Evolutionary conservation across 768 basidiomycete species (phyloP).

Genomic region (Leccinum olivaceopallidum): DNA sequence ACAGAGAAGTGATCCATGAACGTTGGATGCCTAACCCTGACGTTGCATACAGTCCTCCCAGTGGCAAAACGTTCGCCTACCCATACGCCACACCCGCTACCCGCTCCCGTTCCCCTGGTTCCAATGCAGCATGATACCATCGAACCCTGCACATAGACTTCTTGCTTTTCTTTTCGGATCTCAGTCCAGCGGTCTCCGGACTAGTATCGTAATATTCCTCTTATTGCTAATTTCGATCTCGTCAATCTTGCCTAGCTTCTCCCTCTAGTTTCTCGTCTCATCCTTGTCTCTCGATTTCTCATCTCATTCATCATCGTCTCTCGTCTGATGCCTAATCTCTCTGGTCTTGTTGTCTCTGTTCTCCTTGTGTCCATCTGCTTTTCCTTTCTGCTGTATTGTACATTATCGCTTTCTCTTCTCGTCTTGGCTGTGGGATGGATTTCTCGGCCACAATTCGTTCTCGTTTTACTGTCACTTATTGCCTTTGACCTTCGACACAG

Average conservation of each 20-base stretch:
- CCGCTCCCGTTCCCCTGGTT: constrained; percentile 33
- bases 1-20: constrained; percentile 54
- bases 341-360: constrained; percentile 24
- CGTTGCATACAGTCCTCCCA: constrained; percentile 38
- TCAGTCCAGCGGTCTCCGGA: constrained; percentile 29
- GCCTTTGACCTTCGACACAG: constrained; percentile 36
- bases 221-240: constrained; percentile 37
- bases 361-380: constrained; percentile 29
- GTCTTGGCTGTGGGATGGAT: constrained; percentile 32
- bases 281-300: constrained; percentile 8
- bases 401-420: constrained; percentile 29
- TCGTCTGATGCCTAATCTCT: constrained; percentile 12
- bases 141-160: constrained; percentile 25
- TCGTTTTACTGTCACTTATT: constrained; percentile 35
- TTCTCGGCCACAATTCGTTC: constrained; percentile 29
- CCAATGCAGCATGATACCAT: constrained; percentile 36
- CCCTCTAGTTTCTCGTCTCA: constrained; percentile 19
- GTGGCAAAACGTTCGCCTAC: constrained; percentile 31
- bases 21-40: constrained; percentile 61
- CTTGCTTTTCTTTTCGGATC: constrained; percentile 22
- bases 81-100: constrained; percentile 26
- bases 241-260: constrained; percentile 21
- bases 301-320: constrained; percentile 15
- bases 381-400: constrained; percentile 32
- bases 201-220: constrained; percentile 35